Conservation (phyloP, 805 yeast species). For the Nakazawaea molendinolei region DNA sequence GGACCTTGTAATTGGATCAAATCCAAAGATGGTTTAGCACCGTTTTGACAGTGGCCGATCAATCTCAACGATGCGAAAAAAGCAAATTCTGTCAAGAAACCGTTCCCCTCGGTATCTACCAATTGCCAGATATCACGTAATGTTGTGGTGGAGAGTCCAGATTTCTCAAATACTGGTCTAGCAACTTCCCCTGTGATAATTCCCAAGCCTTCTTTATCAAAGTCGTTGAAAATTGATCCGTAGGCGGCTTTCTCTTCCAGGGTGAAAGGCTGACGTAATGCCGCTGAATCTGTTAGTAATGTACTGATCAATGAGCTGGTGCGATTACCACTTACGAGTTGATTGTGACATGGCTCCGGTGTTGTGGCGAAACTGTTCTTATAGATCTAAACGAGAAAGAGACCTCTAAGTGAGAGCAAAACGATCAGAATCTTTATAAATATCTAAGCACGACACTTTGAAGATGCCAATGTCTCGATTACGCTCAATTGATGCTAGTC, state of each 20-base stretch:
- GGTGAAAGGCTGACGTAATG: constrained; percentile 45
- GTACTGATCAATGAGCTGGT: no score
- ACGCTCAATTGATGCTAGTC: no score
- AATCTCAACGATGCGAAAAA: constrained; percentile 84
- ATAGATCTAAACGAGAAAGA: no score
- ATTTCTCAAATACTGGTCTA: constrained; percentile 73
- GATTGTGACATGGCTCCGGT: constrained; percentile 3
- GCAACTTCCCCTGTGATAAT: constrained; percentile 85
- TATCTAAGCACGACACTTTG: no score
- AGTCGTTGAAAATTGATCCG: constrained; percentile 67
- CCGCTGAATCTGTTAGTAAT: no score
- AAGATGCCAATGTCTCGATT: no score
- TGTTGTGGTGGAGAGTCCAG: constrained; percentile 70
- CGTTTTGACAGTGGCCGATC: constrained; percentile 81
- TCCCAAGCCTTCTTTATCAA: constrained; percentile 77
- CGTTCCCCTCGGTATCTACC: constrained; percentile 86
- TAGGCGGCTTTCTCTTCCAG: constrained; percentile 72
- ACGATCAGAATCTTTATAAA: no score
- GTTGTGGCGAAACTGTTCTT: no score
- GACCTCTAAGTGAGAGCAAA: no score
- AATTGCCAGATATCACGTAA: constrained; percentile 92
- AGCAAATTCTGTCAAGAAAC: constrained; percentile 73
- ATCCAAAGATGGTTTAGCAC: constrained; percentile 46
- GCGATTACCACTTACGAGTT: constrained; percentile 2
- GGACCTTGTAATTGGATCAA: constrained; percentile 58